These are phyloP conservation scores for Gymnopilus dilepis DNA, from an alignment of 768 basidiomycete species.

Conservation along the genomic window DNA sequence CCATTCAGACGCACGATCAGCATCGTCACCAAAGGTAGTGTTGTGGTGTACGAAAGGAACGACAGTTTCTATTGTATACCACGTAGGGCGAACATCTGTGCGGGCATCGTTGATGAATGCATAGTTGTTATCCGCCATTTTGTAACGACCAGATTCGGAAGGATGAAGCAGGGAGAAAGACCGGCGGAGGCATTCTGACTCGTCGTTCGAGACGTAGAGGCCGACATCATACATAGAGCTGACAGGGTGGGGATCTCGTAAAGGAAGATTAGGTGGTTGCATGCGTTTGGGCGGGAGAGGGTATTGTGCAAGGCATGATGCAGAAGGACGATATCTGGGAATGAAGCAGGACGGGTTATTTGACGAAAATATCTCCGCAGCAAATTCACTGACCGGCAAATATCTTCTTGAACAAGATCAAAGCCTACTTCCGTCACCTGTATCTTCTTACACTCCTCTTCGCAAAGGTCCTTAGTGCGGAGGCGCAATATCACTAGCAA, in stretches of 20 bases:
- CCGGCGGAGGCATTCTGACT: slow-evolving; percentile 32
- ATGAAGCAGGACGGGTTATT: slow-evolving; percentile 2
- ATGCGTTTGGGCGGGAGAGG: slow-evolving; percentile 58
- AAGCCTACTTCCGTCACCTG: slow-evolving; percentile 60
- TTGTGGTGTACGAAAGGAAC: slow-evolving; percentile 51
- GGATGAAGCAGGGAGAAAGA: slow-evolving; percentile 57
- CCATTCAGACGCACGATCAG: slow-evolving; percentile 41
- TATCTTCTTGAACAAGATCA: slow-evolving; percentile 68
- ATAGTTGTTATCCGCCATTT: slow-evolving; percentile 53
- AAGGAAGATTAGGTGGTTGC: slow-evolving; percentile 70
- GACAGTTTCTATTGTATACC: slow-evolving; percentile 63
- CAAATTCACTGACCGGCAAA: slow-evolving; percentile 57
- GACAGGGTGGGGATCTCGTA: slow-evolving; percentile 61
- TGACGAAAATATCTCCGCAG: background rate
- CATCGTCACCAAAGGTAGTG: slow-evolving; percentile 19
- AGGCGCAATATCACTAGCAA: slow-evolving; percentile 66
- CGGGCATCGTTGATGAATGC: slow-evolving; percentile 50
- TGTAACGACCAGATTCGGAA: slow-evolving; percentile 50
- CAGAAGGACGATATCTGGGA: slow-evolving; percentile 46
- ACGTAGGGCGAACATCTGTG: slow-evolving; percentile 40
- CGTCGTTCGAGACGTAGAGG: slow-evolving; percentile 34
- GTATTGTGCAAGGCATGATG: slow-evolving; percentile 48
- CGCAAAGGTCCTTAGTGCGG: slow-evolving; percentile 56
- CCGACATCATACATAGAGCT: slow-evolving; percentile 56
- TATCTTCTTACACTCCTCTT: slow-evolving; percentile 56